These are phyloP conservation scores for Ceratonia siliqua DNA, from an alignment of 306 rosid genomes.

Conservation along the genomic window DNA sequence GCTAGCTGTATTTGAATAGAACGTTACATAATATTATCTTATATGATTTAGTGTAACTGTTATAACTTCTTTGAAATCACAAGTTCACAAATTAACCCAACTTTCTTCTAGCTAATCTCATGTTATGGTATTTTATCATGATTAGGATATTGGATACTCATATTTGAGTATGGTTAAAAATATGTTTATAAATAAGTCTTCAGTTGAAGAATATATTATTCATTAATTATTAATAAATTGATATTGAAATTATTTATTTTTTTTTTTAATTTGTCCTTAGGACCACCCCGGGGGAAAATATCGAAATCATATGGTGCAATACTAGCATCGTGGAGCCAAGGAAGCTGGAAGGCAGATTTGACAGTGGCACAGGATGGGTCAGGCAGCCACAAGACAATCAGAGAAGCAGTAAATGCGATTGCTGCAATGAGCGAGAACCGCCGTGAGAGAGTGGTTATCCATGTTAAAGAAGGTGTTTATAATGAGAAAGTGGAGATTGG, in stretches of 20 bases:
- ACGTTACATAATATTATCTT: too few species aligned
- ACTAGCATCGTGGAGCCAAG: conserved; percentile 54
- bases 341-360: conserved; percentile 41
- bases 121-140: too few species aligned
- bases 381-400: conserved; percentile 52
- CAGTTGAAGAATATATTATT: too few species aligned
- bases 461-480: conserved; percentile 61
- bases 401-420: conserved; percentile 50
- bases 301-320: conserved; percentile 33
- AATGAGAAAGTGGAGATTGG: conserved; percentile 60
- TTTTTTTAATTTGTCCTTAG: conserved; percentile 4
- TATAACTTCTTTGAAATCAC: too few species aligned
- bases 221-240: too few species aligned
- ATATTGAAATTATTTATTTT: background rate
- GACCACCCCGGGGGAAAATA: background rate
- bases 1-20: too few species aligned
- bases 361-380: conserved; percentile 69
- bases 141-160: too few species aligned
- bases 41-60: too few species aligned
- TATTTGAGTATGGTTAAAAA: too few species aligned
- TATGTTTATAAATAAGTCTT: too few species aligned
- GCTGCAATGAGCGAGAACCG: conserved; percentile 37
- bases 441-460: conserved; percentile 41
- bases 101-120: too few species aligned
- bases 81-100: too few species aligned